Evolutionary conservation across 345 rosid genomes (phyloP), one percentile per base, ranked within the genome.

Genomic region (Eucalyptus sp.): DNA sequence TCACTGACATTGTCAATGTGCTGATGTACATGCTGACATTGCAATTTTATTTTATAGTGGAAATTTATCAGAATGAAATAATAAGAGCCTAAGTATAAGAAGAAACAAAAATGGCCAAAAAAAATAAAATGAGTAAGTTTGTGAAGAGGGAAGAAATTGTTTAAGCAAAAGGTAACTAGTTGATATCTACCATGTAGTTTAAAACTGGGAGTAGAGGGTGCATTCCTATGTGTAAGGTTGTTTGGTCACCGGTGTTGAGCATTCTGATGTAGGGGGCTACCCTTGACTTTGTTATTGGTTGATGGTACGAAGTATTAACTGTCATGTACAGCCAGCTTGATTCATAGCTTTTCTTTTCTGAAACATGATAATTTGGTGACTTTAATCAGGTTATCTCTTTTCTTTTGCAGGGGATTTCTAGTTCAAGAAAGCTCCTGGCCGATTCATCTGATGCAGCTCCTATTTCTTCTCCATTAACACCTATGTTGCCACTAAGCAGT

Each of bases 391-490:
- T 48, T 90, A 29, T 88, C 33, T 89, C 86, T 66, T 92, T 88
- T 37, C 15, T 52, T 83, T 64, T 89, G 31, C 90, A 97, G 99
- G 95, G 96, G 27, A 95, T 98, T 80, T 95, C 96, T 80, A 94
- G 94, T 76, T 95, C 99, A 88, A 94, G 96, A 90, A 94, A 86
- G 90, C 88, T 94, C 83, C 93, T 90, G 52, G 96, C 95, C 31
- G 90, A 88, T 90, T 62, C 94, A 41, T 90, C 95, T 10, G 94
- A 91, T 87, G 96, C 95, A 88, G 93, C 95, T 62, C 96, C 99
- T 17, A 91, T 95, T 90, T 88, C 96, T 56, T 98, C 99, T 87
- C 99, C 98, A 37, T 90, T 98, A 88, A 93, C 96, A 87, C 96
- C 98, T 76, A 91, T 90, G 86, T 91, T 96, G 91, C 89, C 94